Evolutionary conservation across 2,329 filamentous ascomycete genomes (phyloP).

Genomic region (Fonsecaea nubica): DNA sequence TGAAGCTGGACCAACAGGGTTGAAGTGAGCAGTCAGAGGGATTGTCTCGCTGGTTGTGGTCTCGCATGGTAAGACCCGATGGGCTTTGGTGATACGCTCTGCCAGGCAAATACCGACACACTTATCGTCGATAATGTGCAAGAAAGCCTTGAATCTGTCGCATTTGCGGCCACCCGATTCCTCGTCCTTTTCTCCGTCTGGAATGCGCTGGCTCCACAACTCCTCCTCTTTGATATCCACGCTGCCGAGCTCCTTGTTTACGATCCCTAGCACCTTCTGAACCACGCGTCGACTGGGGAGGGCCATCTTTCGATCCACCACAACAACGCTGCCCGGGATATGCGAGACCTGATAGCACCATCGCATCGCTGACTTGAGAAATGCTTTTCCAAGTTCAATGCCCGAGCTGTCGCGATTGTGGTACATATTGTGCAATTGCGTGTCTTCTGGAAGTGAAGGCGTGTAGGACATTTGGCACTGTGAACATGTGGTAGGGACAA

Average conservation of each 20-base stretch:
- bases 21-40: slow-evolving; percentile 29
- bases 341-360: slow-evolving; percentile 59
- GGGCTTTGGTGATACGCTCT: slow-evolving; percentile 66
- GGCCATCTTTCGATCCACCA: slow-evolving; percentile 63
- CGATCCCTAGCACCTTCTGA: slow-evolving; percentile 66
- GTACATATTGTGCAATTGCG: slow-evolving; percentile 68
- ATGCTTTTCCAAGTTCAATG: slow-evolving; percentile 65
- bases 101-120: slow-evolving; percentile 68
- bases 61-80: slow-evolving; percentile 49
- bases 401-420: slow-evolving; percentile 68
- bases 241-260: slow-evolving; percentile 67
- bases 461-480: slow-evolving; percentile 72
- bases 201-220: slow-evolving; percentile 61
- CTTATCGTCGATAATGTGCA: slow-evolving; percentile 66
- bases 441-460: slow-evolving; percentile 66
- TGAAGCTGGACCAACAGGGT: slow-evolving; percentile 22
- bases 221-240: slow-evolving; percentile 64
- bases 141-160: slow-evolving; percentile 65
- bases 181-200: slow-evolving; percentile 44
- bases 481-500: slow-evolving; percentile 62
- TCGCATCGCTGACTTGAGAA: slow-evolving; percentile 59
- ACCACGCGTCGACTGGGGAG: slow-evolving; percentile 58
- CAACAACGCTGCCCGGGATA: slow-evolving; percentile 62
- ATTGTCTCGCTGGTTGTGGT: slow-evolving; percentile 32
- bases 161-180: slow-evolving; percentile 38